These are phyloP conservation scores for Tolypocladium capitatum DNA, from an alignment of 2,329 filamentous ascomycete genomes.

Conservation along the genomic window DNA sequence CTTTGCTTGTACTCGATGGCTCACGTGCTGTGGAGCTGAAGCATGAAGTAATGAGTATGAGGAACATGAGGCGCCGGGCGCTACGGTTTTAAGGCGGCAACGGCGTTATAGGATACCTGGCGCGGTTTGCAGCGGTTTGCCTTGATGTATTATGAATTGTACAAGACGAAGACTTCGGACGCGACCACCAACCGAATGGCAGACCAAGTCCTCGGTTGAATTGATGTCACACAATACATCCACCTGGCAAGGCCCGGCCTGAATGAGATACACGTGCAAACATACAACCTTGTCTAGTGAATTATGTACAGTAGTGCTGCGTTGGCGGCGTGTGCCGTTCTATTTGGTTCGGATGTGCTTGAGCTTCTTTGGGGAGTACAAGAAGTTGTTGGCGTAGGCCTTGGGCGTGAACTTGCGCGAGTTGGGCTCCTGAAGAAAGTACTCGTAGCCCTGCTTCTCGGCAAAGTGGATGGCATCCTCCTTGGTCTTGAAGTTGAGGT, in stretches of 20 bases:
- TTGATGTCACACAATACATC: neutral
- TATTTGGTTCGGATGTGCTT: slow-evolving; percentile 79
- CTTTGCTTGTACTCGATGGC: neutral
- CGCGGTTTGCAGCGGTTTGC: neutral
- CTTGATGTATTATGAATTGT: slow-evolving; percentile 8
- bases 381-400: slow-evolving; percentile 93
- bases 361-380: slow-evolving; percentile 72
- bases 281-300: neutral
- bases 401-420: slow-evolving; percentile 75
- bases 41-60: neutral
- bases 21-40: neutral
- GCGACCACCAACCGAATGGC: neutral
- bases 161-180: neutral
- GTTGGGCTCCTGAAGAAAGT: slow-evolving; percentile 96
- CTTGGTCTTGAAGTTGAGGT: slow-evolving; percentile 81
- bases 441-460: slow-evolving; percentile 98
- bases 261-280: neutral
- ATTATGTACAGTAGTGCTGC: slow-evolving; percentile 14
- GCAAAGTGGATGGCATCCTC: slow-evolving; percentile 92
- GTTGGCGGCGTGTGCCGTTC: slow-evolving; percentile 8
- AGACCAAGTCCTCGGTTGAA: neutral
- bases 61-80: neutral
- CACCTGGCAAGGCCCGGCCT: neutral
- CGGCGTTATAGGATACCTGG: neutral
- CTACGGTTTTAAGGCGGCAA: neutral